These are phyloP conservation scores for Rubroboletus pulcherrimus DNA, from an alignment of 768 basidiomycete genomes.

Conservation along the genomic window DNA sequence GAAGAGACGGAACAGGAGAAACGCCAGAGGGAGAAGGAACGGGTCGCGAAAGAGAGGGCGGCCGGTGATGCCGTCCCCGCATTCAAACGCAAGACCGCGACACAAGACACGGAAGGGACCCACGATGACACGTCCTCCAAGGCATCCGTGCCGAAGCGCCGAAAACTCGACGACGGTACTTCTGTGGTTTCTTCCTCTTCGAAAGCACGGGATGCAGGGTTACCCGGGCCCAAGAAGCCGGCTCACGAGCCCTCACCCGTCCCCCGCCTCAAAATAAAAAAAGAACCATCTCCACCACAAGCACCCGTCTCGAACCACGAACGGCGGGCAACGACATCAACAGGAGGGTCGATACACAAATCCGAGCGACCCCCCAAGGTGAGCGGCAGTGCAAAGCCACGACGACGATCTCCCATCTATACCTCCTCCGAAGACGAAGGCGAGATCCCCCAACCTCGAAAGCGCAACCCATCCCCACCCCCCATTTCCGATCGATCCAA, in stretches of 20 bases:
- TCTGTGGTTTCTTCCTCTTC: conserved; percentile 13
- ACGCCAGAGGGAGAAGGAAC: conserved; percentile 25
- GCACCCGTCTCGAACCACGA: conserved; percentile 12
- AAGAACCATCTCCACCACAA: conserved; percentile 32
- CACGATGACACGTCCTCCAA: conserved; percentile 22
- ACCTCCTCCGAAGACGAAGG: conserved; percentile 66
- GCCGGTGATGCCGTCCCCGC: conserved; percentile 7
- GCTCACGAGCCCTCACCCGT: conserved; percentile 22
- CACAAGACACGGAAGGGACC: conserved; percentile 30
- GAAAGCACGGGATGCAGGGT: conserved; percentile 24
- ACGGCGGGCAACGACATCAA: conserved; percentile 4
- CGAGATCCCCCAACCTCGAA: conserved; percentile 33
- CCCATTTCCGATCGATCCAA: conserved; percentile 22
- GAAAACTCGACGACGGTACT: conserved; percentile 39
- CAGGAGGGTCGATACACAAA: conserved; percentile 8
- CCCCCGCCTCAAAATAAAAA: conserved; percentile 34
- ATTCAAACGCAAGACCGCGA: conserved; percentile 40
- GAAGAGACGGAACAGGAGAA: conserved; percentile 22
- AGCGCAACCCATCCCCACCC: conserved; percentile 27
- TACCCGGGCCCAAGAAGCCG: conserved; percentile 35
- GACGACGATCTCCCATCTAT: conserved; percentile 58
- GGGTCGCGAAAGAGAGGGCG: conserved; percentile 22
- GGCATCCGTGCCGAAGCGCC: conserved; percentile 35
- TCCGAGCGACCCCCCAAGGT: conserved; percentile 20
- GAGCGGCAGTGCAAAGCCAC: conserved; percentile 31